A percentile compares a stretch with the other conserved stretches of the same genome.
phyloP scores from a whole-genome alignment of 176 grass and related monocot genomes.

The bread wheat (Triticum aestivum) region DNA sequence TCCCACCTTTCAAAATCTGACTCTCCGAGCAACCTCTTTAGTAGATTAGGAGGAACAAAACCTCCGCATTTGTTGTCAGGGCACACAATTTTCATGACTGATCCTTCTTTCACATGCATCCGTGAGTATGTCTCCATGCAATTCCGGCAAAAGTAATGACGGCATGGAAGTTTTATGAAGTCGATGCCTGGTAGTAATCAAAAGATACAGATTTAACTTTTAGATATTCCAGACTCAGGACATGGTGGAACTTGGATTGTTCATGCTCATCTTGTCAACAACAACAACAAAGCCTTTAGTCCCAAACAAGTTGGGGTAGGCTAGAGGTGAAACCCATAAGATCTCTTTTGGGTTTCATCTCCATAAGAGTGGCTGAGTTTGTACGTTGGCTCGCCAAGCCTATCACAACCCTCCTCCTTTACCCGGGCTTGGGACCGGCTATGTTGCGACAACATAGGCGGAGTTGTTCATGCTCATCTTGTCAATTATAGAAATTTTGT shows the following conservation, averaged over 20 bases:
- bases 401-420: no score
- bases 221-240: background rate
- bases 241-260: background rate
- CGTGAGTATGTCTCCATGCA: constrained; percentile 60
- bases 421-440: no score
- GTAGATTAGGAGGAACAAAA: constrained; percentile 48
- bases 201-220: constrained; percentile 8
- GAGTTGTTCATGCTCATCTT: background rate
- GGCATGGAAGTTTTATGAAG: constrained; percentile 55
- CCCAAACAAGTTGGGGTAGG: no score
- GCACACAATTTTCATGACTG: constrained; percentile 49
- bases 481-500: background rate
- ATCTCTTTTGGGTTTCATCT: no score
- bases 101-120: constrained; percentile 62
- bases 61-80: constrained; percentile 42
- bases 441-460: no score
- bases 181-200: constrained; percentile 29
- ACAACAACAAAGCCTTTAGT: no score
- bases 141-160: constrained; percentile 51
- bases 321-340: no score
- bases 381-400: no score
- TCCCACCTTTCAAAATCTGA: constrained; percentile 58
- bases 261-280: background rate
- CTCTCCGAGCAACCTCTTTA: constrained; percentile 50
- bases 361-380: no score